Evolutionary conservation across 371 early-diverging fungal genomes (phyloP), one percentile per base, ranked within the genome.

Genomic region (Circinella minor): DNA sequence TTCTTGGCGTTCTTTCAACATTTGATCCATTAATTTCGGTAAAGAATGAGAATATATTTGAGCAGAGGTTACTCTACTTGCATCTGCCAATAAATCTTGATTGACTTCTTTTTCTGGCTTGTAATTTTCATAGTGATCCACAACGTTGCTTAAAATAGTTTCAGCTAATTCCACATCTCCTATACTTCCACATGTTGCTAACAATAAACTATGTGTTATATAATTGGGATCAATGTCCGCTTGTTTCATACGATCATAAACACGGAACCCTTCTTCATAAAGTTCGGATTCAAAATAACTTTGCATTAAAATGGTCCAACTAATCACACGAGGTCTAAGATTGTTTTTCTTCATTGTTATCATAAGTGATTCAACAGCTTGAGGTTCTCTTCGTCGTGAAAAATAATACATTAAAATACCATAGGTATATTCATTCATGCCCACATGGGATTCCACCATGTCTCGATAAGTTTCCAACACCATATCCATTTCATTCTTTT

Each of bases 301-400:
- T 61, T 79, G 81, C 74, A 84, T 80, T 27, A 84, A 46, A 18
- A 76, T 73, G 3, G 79, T 80, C 75, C 76, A 79, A 39, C 72
- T 72, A 7, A 63, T 51, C 9, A 72, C 68, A 8, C 66, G 59
- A 7, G 84, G 84, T 6, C 38, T 46, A 17, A 82, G 64, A n/a
- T 71, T 60, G 18, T 77, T 73, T 2, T 70, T 57, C 48, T 70
- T 60, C 82, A 84, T 84, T 4, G 76, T 77, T 4, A 73, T 68
- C 70, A 81, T 55, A 13, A 84, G 43, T 5, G 78, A 68, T 61
- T 82, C 84, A 0, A 79, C 81, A 1, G 79, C 81, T 18, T 60
- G 57, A 10, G 74, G 27, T 51, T 80, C 81, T 37, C 71, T 74
- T 14, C 82, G 79, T 39, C 70, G 72, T 3, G 79, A 70, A 59